A percentile compares a stretch with the other conserved stretches of the same genome.
Conservation (phyloP, 805 yeast genomes). For the Yarrowia yakushimensis region DNA sequence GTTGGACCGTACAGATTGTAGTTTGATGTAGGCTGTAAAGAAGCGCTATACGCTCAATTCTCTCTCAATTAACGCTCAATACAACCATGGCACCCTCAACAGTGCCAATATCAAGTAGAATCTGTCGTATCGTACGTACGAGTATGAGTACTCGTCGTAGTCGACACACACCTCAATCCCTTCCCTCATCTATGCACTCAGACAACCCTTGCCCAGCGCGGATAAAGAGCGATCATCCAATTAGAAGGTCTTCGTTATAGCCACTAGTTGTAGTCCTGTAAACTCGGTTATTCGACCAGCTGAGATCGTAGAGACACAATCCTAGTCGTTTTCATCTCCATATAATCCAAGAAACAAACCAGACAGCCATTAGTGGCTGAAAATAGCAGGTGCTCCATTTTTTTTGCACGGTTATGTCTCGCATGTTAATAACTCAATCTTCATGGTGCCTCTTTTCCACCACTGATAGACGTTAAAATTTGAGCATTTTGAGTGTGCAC, state of each 20-base stretch:
- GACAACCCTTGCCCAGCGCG: not conserved
- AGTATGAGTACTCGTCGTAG: no score
- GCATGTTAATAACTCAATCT: not conserved
- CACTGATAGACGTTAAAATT: not conserved
- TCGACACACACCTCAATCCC: not conserved
- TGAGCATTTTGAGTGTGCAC: conserved; percentile 1
- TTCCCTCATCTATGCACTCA: not conserved
- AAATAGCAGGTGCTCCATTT: not conserved
- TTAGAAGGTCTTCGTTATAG: not conserved
- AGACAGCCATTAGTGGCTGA: not conserved
- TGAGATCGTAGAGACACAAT: no score
- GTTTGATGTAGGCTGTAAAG: not conserved
- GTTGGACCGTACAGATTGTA: no score
- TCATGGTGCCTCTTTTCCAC: not conserved
- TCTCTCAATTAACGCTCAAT: no score
- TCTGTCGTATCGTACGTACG: no score
- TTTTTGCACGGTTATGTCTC: not conserved
- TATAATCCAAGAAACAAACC: not conserved
- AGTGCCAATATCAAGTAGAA: not conserved
- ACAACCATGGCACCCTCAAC: no score
- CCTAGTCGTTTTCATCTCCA: no score
- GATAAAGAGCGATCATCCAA: not conserved
- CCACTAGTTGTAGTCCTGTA: no score
- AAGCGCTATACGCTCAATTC: no score
- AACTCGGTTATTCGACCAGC: no score